Percentiles rank a stretch among this genome's conserved stretches.
Evolutionary conservation across 768 basidiomycete species (phyloP).

Genomic region (Phanerochaete sordida): DNA sequence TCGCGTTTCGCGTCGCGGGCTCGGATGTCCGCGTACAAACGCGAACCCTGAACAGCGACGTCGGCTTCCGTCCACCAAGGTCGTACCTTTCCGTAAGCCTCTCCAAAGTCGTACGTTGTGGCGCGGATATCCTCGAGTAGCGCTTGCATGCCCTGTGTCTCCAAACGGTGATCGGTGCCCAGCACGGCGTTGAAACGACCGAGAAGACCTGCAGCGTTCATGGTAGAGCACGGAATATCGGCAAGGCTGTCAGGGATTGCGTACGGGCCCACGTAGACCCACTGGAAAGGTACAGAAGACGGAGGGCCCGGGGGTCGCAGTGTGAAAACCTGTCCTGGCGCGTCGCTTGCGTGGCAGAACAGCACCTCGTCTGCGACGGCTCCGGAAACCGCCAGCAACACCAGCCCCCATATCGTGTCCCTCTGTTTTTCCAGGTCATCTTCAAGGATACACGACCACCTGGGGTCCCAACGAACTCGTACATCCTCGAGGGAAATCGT

Average conservation of each 20-base stretch:
- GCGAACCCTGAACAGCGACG: not conserved
- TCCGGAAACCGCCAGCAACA: no score
- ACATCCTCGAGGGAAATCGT: no score
- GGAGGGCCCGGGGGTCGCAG: no score
- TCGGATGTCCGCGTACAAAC: not conserved
- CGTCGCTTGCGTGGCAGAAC: no score
- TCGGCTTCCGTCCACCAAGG: not conserved
- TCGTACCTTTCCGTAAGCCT: not conserved
- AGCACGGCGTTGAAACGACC: not conserved
- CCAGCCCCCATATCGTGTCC: no score
- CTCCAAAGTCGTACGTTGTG: not conserved
- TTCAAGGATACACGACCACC: no score
- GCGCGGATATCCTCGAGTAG: not conserved
- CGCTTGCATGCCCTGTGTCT: not conserved
- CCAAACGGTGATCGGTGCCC: not conserved
- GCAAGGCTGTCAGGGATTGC: not conserved
- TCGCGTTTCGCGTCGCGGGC: not conserved
- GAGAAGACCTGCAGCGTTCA: not conserved
- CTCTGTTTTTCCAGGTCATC: no score
- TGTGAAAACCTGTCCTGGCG: no score
- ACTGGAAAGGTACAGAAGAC: not conserved
- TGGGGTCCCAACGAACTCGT: no score
- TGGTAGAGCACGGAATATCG: not conserved
- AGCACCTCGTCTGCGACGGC: no score
- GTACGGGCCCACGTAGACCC: not conserved